Base-by-base conservation (phyloP, 345 rosid genomes). In the Triadica sebifera region DNA sequence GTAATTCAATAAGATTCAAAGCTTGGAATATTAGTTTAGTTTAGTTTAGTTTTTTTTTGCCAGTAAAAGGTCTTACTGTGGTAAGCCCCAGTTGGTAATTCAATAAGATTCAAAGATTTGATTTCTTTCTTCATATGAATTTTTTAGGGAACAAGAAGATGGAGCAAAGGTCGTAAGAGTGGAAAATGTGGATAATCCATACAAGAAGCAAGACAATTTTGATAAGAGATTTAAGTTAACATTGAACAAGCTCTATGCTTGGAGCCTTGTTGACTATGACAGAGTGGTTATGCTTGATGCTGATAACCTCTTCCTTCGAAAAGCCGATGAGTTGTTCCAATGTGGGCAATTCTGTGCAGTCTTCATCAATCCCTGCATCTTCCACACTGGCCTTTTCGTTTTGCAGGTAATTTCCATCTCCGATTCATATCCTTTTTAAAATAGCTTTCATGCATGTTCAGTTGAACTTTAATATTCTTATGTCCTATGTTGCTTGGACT, bases 371-470 rank as follows among this genome's bases (percentile, higher is more conserved):
- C 99, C 99, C 57, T 93, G 99, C 79, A 87, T 95, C 79, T 93
- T 95, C 89, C 98, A 95, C 70, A 95, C 99, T 4, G 99, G 99
- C 43, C 94, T 95, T 69, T 95, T 95, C 3, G 98, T 93, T 58
- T 76, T 94, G 76, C 87, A 94, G 86, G 95, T 90, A 73, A 63
- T 47, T 46, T 45, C n/a, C 56, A 12, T 34, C 47, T 51, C 65
- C 17, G 12, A 20, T 16, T 34, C 7, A 15, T 52, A 6, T 45
- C 0, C 5, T 13, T 47, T 67, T 43, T n/a, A n/a, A n/a, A n/a
- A n/a, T n/a, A n/a, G n/a, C n/a, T n/a, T n/a, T n/a, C n/a, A n/a
- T n/a, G n/a, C n/a, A n/a, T 65, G 29, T 8, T 12, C 15, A 24
- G 24, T 11, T 76, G 46, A 16, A 22, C n/a, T n/a, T n/a, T n/a